Evolutionary conservation across 345 rosid genomes (phyloP).

Genomic region (Citrus unshiu): DNA sequence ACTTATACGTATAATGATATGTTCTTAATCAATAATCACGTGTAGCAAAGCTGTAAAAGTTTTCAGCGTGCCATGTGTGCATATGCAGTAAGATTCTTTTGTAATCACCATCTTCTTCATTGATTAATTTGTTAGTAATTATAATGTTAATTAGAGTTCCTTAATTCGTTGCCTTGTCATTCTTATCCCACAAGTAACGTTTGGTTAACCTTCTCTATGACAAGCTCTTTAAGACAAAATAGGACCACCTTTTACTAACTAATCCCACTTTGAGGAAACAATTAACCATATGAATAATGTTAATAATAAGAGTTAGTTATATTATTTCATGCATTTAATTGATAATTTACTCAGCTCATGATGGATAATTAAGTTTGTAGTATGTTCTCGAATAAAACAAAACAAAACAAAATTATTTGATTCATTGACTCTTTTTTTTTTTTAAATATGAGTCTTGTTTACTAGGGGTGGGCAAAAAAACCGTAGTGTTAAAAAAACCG

Average conservation of each 20-base stretch:
- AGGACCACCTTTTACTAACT: neutral
- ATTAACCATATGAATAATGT: neutral
- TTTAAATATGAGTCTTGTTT: neutral
- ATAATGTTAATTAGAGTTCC: neutral
- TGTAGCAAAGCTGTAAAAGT: neutral
- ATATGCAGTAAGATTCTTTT: neutral
- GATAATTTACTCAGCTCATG: neutral
- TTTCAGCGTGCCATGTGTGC: neutral
- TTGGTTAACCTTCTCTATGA: neutral
- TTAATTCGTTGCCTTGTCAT: neutral
- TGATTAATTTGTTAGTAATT: too few species aligned
- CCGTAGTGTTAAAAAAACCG: too few species aligned
- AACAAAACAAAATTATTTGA: neutral
- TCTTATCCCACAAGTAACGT: slow-evolving; percentile 10
- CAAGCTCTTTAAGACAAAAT: neutral
- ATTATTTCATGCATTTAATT: neutral
- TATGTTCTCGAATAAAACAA: neutral
- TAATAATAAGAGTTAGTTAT: neutral
- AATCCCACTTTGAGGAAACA: slow-evolving; percentile 2
- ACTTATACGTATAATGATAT: neutral
- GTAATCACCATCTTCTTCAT: neutral
- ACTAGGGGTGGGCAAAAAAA: too few species aligned
- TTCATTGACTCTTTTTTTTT: neutral
- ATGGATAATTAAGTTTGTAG: neutral
- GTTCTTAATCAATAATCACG: neutral